These are phyloP conservation scores for Cutaneotrichosporon sp. DNA, from an alignment of 1,284 basidiomycete genomes.

Conservation along the genomic window DNA sequence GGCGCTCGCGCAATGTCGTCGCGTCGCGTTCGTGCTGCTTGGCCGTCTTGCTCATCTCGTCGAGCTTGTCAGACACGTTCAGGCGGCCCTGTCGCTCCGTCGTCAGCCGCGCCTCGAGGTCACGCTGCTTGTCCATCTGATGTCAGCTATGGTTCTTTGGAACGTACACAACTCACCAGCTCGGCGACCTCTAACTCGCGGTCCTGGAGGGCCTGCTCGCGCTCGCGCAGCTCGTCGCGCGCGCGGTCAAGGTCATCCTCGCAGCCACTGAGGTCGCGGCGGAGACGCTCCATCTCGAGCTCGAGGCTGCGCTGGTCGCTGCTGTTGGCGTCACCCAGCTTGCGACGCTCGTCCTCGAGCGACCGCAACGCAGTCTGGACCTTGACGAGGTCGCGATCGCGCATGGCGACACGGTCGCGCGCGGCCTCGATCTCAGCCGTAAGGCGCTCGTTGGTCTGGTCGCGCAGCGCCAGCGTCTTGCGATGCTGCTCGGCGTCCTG, in stretches of 20 bases:
- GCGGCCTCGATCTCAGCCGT: constrained; percentile 46
- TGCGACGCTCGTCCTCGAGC: constrained; percentile 54
- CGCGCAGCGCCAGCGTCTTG: constrained; percentile 46
- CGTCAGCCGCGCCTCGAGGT: constrained; percentile 68
- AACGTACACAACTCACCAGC: constrained; percentile 43
- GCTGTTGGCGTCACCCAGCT: constrained; percentile 71
- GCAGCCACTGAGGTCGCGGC: constrained; percentile 72
- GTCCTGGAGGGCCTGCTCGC: constrained; percentile 61
- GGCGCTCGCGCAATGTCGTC: constrained; percentile 55
- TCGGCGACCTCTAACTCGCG: constrained; percentile 65
- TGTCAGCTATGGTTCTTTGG: background rate
- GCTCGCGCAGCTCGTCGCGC: constrained; percentile 65
- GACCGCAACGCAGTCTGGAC: constrained; percentile 68
- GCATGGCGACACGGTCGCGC: constrained; percentile 47
- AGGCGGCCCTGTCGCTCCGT: constrained; percentile 76
- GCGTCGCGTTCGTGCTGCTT: constrained; percentile 64
- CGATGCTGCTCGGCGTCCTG: constrained; percentile 48
- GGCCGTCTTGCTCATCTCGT: constrained; percentile 58
- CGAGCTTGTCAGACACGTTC: constrained; percentile 81
- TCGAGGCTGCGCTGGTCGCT: constrained; percentile 81
- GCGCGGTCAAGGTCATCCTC: constrained; percentile 74
- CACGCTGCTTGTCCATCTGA: constrained; percentile 66
- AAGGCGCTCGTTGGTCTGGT: constrained; percentile 41
- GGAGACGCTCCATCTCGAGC: constrained; percentile 81
- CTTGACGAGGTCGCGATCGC: constrained; percentile 60